Evolutionary conservation across 1,284 basidiomycete genomes (phyloP), one percentile per base, ranked within the genome.

Genomic region (Rhodotorula sp.): DNA sequence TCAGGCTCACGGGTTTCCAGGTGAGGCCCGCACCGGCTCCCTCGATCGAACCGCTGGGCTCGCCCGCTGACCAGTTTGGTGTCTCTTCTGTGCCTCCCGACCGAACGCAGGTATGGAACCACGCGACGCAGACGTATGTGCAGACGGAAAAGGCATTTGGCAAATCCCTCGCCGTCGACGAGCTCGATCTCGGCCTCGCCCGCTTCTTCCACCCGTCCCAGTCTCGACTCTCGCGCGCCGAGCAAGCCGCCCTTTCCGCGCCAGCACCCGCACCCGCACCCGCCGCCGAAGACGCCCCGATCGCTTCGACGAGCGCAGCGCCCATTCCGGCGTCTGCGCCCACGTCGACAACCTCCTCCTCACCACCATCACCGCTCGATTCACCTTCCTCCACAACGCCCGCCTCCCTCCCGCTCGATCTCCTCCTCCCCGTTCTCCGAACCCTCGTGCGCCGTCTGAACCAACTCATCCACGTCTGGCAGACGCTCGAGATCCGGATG

Each of bases 1-100:
- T 97, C 3, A 83, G 93, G 34, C 80, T 97, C 56, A 97, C 93
- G 1, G 95, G 92, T 1, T 97, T 92, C 81, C 91, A 93, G 84
- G 94, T 93, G 69, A 70, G 86, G 86, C 12, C 34, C 45, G 58
- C 12, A 19, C 49, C 28, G 2, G 26, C 12, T 15, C 38, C 52
- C 23, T 28, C 14, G 38, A 59, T 28, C 48, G 28, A 50, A 43
- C 3, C n/a, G 62, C 61, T 43, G 47, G 34, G 5, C 57, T 21
- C 10, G 12, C 57, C 57, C 28, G 6, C 31, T 57, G 16, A 7
- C 18, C 16, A 56, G n/a, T 12, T 50, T 57, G n/a, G 54, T 23
- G 59, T 61, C 61, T 31, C 31, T 49, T 63, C 16, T 56, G 31
- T 49, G 34, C 38, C 2, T 26, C 5, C n/a, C 5, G 26, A 26